Percentiles rank a stretch among this genome's conserved stretches.
These are phyloP conservation scores for Dentipellis sp. DNA, from an alignment of 768 basidiomycete species.

Conservation along the genomic window DNA sequence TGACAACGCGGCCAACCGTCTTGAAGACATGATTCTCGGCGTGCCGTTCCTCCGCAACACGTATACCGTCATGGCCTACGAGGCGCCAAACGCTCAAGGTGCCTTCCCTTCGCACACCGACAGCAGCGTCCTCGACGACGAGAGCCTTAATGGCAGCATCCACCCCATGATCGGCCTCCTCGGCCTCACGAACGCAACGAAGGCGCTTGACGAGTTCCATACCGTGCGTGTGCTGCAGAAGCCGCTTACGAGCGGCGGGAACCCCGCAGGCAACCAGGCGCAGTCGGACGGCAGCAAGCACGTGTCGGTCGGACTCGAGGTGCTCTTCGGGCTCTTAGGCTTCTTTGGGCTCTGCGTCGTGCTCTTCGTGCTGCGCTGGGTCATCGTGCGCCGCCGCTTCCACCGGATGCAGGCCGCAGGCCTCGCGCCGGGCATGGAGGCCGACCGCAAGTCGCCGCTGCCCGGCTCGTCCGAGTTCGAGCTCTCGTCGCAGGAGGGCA, in stretches of 20 bases:
- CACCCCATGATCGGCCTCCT: constrained; percentile 50
- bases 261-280: not conserved
- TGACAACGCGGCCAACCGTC: constrained; percentile 20
- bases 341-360: constrained; percentile 48
- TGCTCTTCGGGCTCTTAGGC: constrained; percentile 48
- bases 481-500: constrained; percentile 23
- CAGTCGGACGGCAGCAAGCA: constrained; percentile 24
- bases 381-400: constrained; percentile 22
- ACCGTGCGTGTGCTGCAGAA: constrained; percentile 59
- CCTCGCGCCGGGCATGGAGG: constrained; percentile 9
- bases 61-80: constrained; percentile 71
- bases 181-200: constrained; percentile 49
- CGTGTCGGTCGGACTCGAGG: constrained; percentile 50
- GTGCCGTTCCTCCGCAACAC: constrained; percentile 70
- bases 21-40: constrained; percentile 70
- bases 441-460: constrained; percentile 13
- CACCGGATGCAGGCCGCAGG: constrained; percentile 7
- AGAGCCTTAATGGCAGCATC: constrained; percentile 7
- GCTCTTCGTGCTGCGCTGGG: constrained; percentile 49
- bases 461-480: constrained; percentile 23
- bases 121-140: constrained; percentile 9
- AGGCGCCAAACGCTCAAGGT: constrained; percentile 35
- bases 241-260: constrained; percentile 28
- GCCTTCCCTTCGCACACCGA: constrained; percentile 27
- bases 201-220: constrained; percentile 59